Percentiles rank a stretch among this genome's conserved stretches.
phyloP scores from a whole-genome alignment of 495 filamentous ascomycete genomes.

The Annulohypoxylon moriforme region DNA sequence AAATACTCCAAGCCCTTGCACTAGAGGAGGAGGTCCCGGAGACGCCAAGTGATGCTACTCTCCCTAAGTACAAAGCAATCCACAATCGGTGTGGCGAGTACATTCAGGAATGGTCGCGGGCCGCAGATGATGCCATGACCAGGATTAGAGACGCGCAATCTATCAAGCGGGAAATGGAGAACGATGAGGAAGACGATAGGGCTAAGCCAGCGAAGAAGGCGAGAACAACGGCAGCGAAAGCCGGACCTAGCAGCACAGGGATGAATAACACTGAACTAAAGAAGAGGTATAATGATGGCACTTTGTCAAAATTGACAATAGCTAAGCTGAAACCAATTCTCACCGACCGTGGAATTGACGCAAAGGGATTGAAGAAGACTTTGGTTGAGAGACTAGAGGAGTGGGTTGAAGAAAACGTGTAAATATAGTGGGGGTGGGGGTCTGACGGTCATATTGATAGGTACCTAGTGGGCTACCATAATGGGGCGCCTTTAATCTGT shows the following conservation, averaged over 20 bases:
- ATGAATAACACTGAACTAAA: conserved; percentile 69
- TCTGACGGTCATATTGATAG: no score
- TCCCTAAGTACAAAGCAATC: conserved; percentile 82
- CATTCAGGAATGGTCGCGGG: conserved; percentile 76
- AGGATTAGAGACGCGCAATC: conserved; percentile 45
- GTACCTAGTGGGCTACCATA: no score
- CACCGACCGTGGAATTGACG: conserved; percentile 67
- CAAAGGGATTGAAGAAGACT: conserved; percentile 79
- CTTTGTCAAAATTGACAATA: conserved; percentile 77
- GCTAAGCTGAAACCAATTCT: conserved; percentile 76
- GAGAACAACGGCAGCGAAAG: conserved; percentile 46
- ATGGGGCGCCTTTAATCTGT: no score
- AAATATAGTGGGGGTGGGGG: no score
- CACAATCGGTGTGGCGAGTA: conserved; percentile 85
- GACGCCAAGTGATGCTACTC: conserved; percentile 80
- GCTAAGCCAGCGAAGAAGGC: conserved; percentile 52
- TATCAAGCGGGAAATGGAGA: conserved; percentile 57
- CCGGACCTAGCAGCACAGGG: conserved; percentile 37
- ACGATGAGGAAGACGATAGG: conserved; percentile 53
- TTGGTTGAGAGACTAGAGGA: conserved; percentile 82
- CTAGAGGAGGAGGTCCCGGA: conserved; percentile 92
- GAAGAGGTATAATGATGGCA: conserved; percentile 66
- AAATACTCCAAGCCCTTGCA: conserved; percentile 90
- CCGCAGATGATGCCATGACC: conserved; percentile 50
- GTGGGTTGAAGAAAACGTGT: conserved; percentile 71